A percentile compares a stretch with the other conserved stretches of the same genome.
Conservation (phyloP, 1,284 basidiomycete species). For the Marasmius oreades region DNA sequence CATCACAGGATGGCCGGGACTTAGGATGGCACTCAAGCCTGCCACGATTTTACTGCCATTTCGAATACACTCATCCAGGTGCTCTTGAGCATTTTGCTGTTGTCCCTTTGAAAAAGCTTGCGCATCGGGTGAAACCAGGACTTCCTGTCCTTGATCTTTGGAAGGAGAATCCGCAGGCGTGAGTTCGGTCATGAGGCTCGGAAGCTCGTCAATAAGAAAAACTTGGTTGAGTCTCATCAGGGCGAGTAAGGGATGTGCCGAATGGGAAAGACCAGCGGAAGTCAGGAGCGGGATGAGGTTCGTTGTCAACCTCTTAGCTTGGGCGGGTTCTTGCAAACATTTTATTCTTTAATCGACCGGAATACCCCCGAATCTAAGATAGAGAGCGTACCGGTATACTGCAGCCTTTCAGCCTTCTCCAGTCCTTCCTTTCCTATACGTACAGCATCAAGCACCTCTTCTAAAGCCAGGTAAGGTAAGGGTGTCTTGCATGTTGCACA, state of each 20-base stretch:
- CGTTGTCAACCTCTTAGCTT: slow-evolving; percentile 58
- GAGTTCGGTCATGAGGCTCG: slow-evolving; percentile 20
- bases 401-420: slow-evolving; percentile 61
- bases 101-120: slow-evolving; percentile 10
- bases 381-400: slow-evolving; percentile 45
- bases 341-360: neutral
- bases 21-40: slow-evolving; percentile 54
- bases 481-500: slow-evolving; percentile 58
- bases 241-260: slow-evolving; percentile 74
- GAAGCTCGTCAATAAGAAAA: slow-evolving; percentile 55
- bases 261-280: slow-evolving; percentile 50
- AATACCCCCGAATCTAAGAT: slow-evolving; percentile 1
- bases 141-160: slow-evolving; percentile 18
- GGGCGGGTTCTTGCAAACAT: slow-evolving; percentile 43
- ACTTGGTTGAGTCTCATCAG: slow-evolving; percentile 67
- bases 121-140: slow-evolving; percentile 15
- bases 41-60: slow-evolving; percentile 52
- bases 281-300: slow-evolving; percentile 62
- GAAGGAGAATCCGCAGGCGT: slow-evolving; percentile 1
- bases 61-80: slow-evolving; percentile 63
- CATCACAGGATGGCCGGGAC: slow-evolving; percentile 74
- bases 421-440: slow-evolving; percentile 68
- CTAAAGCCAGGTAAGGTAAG: slow-evolving; percentile 38
- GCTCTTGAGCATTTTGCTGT: slow-evolving; percentile 33
- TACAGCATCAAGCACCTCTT: slow-evolving; percentile 55